phyloP scores from a whole-genome alignment of 495 filamentous ascomycete genomes.

The Neurospora terricola region DNA sequence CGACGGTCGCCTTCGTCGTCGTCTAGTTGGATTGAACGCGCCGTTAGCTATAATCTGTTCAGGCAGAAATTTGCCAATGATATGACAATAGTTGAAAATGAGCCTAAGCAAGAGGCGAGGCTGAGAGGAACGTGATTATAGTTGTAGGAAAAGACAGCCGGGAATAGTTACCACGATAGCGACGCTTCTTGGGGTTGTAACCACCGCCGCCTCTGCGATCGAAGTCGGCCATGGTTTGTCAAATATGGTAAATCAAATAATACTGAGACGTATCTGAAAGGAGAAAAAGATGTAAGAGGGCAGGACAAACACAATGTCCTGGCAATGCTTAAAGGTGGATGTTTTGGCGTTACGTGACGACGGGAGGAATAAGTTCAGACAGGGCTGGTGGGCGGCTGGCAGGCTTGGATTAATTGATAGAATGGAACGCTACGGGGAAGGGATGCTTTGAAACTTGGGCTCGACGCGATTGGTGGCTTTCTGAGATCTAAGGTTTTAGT shows the following conservation, averaged over 20 bases:
- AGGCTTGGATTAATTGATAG: background rate
- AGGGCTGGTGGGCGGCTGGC: background rate
- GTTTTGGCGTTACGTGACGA: background rate
- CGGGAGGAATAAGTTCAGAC: background rate
- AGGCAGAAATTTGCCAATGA: background rate
- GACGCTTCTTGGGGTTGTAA: conserved; percentile 54
- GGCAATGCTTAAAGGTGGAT: background rate
- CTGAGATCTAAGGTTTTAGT: background rate
- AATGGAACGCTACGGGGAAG: background rate
- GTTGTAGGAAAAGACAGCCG: background rate
- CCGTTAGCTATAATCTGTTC: background rate
- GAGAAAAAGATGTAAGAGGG: background rate
- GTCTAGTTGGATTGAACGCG: conserved; percentile 2
- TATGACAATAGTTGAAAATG: background rate
- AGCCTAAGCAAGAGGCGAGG: background rate
- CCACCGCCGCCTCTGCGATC: conserved; percentile 54
- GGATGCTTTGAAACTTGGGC: background rate
- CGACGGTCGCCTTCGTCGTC: conserved; percentile 66
- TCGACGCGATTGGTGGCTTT: background rate
- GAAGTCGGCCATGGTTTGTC: conserved; percentile 57
- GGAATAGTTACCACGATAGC: conserved; percentile 36
- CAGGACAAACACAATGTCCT: background rate
- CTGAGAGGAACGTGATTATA: background rate
- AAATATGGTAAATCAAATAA: background rate
- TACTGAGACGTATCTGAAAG: background rate